Evolutionary conservation across 2,329 filamentous ascomycete genomes (phyloP), one percentile per base, ranked within the genome.

Genomic region (Penicillium crustosum): DNA sequence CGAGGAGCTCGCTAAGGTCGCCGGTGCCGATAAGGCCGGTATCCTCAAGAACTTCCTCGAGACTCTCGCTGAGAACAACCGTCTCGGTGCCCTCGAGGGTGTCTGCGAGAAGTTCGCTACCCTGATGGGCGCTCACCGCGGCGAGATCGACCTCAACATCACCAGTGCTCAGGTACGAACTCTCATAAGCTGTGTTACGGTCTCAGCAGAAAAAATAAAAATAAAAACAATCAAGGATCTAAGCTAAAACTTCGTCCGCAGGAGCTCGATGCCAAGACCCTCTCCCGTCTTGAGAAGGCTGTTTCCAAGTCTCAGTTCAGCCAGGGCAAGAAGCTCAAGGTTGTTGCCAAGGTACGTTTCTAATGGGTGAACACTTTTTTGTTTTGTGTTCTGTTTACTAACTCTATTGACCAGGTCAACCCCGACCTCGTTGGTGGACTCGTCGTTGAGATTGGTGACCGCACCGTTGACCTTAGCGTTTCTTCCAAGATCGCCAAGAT

Each of bases 311-410:
- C 92, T 63, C 79, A 88, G 75, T 95, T 92, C 81, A 88, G 89
- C 75, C 85, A 89, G 77, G 93, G 93, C 82, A 93, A 97, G 89
- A 97, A 96, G 85, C 87, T 97, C 79, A 97, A 96, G 89, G 89
- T 97, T 71, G 90, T 91, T 70, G 89, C 95, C 81, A 89, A 91
- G 84, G 90, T 91, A 79, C 58, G 79, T 77, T 50, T 48, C 12
- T 25, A 13, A 1, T 41, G 7, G n/a, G 43, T 38, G 13, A 8
- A 36, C 4, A 4, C 25, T 25, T 10, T 8, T 25, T 17, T 29
- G 2, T 53, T 45, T 17, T 19, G 53, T 21, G 10, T 6, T 6
- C 12, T 38, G 5, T n/a, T 39, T 9, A 31, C 50, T 45, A 44
- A 23, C 33, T n/a, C 13, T 27, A 2, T 25, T 59, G 64, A 58